A percentile compares a stretch with the other conserved stretches of the same genome.
phyloP scores from a whole-genome alignment of 441 rosid genomes.

The Pelargonium australe region DNA sequence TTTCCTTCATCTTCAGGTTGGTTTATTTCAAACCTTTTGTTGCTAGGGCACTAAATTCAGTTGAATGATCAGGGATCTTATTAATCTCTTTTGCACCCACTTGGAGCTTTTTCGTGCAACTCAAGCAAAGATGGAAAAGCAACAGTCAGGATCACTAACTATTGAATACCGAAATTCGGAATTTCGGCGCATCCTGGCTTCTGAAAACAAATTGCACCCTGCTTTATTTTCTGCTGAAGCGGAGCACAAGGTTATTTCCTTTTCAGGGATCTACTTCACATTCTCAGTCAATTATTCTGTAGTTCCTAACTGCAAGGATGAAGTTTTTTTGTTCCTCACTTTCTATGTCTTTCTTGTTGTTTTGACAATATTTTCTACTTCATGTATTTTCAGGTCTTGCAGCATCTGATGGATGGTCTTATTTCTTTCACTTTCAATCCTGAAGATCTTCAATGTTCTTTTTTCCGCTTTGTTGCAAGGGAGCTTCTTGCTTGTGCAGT shows the following conservation, averaged over 20 bases:
- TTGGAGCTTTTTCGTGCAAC: constrained; percentile 77
- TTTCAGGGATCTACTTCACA: constrained; percentile 8
- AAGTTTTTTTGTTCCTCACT: constrained; percentile 14
- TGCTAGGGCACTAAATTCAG: constrained; percentile 30
- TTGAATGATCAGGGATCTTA: constrained; percentile 73
- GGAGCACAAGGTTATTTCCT: constrained; percentile 74
- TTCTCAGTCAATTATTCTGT: constrained; percentile 3
- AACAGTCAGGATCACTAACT: constrained; percentile 35
- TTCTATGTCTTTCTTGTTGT: constrained; percentile 10
- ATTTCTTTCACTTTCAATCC: constrained; percentile 72
- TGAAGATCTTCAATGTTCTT: constrained; percentile 81
- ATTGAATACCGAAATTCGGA: constrained; percentile 65
- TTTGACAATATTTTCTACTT: constrained; percentile 19
- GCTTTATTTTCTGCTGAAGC: constrained; percentile 90
- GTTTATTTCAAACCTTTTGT: constrained; percentile 11
- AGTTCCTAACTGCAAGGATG: neutral
- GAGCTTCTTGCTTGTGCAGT: constrained; percentile 98
- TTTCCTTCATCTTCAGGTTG: constrained; percentile 10
- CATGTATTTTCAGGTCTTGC: constrained; percentile 69
- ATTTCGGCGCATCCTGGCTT: constrained; percentile 57
- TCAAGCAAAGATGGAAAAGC: constrained; percentile 68
- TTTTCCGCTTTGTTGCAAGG: constrained; percentile 68
- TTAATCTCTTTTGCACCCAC: constrained; percentile 60
- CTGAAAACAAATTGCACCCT: constrained; percentile 85
- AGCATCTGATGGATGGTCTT: constrained; percentile 81